A percentile compares a stretch with the other conserved stretches of the same genome.
Conservation (phyloP, 2,329 filamentous ascomycete genomes). For the Xylaria hypoxylon region DNA sequence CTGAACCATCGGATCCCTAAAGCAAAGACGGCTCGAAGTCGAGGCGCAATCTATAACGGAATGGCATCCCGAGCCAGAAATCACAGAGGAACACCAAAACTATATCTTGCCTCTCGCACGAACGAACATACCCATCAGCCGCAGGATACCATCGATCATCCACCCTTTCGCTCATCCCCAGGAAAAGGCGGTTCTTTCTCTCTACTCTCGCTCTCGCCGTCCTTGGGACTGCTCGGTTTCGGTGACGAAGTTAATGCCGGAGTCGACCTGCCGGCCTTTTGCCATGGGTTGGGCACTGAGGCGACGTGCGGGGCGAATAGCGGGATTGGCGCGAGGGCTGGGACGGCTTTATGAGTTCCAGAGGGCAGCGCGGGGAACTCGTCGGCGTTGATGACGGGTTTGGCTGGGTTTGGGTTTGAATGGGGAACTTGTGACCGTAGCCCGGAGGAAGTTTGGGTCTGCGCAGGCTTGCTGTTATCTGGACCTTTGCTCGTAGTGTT, state of each 20-base stretch:
- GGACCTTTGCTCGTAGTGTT: neutral
- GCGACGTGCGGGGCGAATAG: neutral
- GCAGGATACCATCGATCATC: neutral
- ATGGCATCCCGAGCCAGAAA: too few species aligned
- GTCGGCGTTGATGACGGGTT: neutral
- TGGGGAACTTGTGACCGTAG: too few species aligned
- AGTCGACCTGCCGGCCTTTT: neutral
- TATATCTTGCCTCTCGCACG: too few species aligned
- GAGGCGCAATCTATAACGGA: too few species aligned
- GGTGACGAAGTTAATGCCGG: neutral
- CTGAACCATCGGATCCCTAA: too few species aligned
- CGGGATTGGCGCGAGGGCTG: conserved; percentile 23
- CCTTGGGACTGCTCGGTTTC: neutral
- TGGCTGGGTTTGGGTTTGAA: neutral
- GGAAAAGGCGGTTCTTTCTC: neutral
- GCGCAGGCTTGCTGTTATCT: neutral
- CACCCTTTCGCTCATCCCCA: conserved; percentile 32
- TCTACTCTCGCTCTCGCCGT: neutral
- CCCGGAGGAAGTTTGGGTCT: too few species aligned
- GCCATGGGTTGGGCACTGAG: neutral
- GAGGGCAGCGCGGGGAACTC: conserved; percentile 19
- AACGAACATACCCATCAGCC: too few species aligned
- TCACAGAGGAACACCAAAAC: too few species aligned
- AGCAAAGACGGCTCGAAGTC: too few species aligned
- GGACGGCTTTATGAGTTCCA: neutral